Evolutionary conservation across 495 filamentous ascomycete genomes (phyloP), one percentile per base, ranked within the genome.

Genomic region (Thozetella sp.): DNA sequence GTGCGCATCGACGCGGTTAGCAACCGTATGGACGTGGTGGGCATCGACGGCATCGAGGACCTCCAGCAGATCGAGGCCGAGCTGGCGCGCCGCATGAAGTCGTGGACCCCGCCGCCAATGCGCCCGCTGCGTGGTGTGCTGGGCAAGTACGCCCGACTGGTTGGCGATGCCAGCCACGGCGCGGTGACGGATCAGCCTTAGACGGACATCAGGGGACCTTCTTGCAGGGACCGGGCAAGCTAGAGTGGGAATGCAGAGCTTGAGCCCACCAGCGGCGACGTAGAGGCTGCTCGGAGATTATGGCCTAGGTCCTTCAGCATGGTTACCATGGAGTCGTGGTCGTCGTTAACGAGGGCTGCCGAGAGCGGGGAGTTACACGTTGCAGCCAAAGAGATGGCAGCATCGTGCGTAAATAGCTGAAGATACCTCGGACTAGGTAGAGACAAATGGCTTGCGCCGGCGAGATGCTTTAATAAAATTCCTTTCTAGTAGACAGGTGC

Each of bases 1-100:
- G 83, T 99, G 59, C 92, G 90, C 2, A 99, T 99, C 65, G 88
- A 91, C 72, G 92, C 93, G 0, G 86, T 91, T 58, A 87, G 71
- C 30, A 97, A 97, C 66, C 77, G 86, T 43, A 80, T 97, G 54
- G 85, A 93, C 50, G 67, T 68, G 0, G 67, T 55, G n/a, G 55
- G 37, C 0, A 24, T 22, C 2, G 55, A 59, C 1, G 63, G 55
- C 0, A 51, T 20, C 13, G 54, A 37, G 11, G 37, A 48, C 13
- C 17, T 22, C 37, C 64, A 61, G 30, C 67, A 37, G 15, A 59
- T 70, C 9, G 86, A 88, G 22, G 85, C 87, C 63, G 93, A 96
- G 75, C 79, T 99, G 60, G 74, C 82, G 66, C 74, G 75, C 66
- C 79, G 95, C 27, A 73, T 87, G 67, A 80, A 78, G 57, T 77